Conservation (phyloP, 1,284 basidiomycete genomes). For the Cerioporus squamosus region DNA sequence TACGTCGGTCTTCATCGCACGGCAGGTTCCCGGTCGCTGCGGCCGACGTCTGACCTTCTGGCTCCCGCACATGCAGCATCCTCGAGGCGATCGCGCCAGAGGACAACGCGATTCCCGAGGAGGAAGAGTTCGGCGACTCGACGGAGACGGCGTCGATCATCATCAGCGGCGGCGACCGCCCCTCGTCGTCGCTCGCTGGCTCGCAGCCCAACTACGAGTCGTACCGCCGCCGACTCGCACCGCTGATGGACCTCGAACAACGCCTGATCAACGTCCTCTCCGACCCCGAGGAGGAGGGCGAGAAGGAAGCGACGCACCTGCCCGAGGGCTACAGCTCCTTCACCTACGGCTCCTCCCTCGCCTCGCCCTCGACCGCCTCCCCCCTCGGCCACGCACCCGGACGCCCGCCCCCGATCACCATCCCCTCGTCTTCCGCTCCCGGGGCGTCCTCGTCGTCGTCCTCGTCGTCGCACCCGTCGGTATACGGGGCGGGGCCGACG, state of each 20-base stretch:
- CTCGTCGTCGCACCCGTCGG: constrained; percentile 4
- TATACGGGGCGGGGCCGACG: constrained; percentile 7
- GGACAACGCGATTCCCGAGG: constrained; percentile 46
- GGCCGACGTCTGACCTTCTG: not conserved
- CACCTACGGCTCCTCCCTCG: not conserved
- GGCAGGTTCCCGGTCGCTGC: not conserved
- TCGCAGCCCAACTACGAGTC: constrained; percentile 63
- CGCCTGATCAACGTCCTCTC: constrained; percentile 67
- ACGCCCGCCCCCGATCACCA: constrained; percentile 10
- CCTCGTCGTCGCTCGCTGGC: constrained; percentile 48
- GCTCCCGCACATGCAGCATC: constrained; percentile 49
- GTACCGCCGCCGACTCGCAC: constrained; percentile 63
- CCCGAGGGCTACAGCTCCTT: constrained; percentile 15
- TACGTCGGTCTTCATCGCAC: constrained; percentile 32
- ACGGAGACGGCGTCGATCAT: constrained; percentile 53
- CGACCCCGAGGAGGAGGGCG: constrained; percentile 53
- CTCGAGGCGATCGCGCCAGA: constrained; percentile 77
- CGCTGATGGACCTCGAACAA: constrained; percentile 69
- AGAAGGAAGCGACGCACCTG: constrained; percentile 54
- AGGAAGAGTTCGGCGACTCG: constrained; percentile 56
- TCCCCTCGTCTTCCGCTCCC: constrained; percentile 10
- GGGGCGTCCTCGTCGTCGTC: not conserved
- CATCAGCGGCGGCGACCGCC: constrained; percentile 50
- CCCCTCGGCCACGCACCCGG: not conserved
- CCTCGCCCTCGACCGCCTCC: constrained; percentile 4